Conservation (phyloP, 371 early-diverging fungal genomes). For the Paraphysoderma sedebokerense region DNA sequence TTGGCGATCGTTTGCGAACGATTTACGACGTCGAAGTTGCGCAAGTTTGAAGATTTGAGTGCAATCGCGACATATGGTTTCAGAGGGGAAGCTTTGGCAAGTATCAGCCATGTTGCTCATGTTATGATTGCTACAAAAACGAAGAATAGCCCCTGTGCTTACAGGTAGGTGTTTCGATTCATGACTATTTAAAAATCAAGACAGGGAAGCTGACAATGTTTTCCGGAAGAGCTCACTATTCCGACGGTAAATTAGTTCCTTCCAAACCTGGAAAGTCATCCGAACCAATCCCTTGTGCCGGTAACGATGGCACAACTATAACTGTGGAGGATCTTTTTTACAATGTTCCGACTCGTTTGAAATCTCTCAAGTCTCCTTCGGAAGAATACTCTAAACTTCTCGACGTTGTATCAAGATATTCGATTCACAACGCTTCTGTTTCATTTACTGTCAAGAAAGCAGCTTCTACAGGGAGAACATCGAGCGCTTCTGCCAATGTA, state of each 20-base stretch:
- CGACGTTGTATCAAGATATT: conserved; percentile 73
- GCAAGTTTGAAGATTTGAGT: conserved; percentile 66
- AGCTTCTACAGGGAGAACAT: no score
- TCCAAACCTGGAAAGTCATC: conserved; percentile 42
- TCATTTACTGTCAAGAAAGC: conserved; percentile 75
- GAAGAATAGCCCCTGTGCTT: conserved; percentile 61
- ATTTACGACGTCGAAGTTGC: conserved; percentile 92
- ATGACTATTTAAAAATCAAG: not conserved
- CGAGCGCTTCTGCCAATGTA: conserved; percentile 17
- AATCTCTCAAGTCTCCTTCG: conserved; percentile 53
- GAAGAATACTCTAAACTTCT: conserved; percentile 79
- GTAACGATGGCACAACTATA: conserved; percentile 81
- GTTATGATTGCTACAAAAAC: conserved; percentile 79
- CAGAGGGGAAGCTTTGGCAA: conserved; percentile 96
- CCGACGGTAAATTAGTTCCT: conserved; percentile 64
- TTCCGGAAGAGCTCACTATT: conserved; percentile 45
- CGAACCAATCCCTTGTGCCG: conserved; percentile 79
- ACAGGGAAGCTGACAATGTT: no score
- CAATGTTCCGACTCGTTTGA: conserved; percentile 63
- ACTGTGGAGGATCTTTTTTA: conserved; percentile 85
- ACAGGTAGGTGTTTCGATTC: conserved; percentile 20
- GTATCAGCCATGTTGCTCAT: conserved; percentile 85
- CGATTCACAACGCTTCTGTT: conserved; percentile 70
- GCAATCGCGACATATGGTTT: conserved; percentile 90
- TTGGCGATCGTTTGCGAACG: conserved; percentile 76